Evolutionary conservation across 2,329 filamentous ascomycete species (phyloP).

Genomic region (Trichoderma oligosporum): DNA sequence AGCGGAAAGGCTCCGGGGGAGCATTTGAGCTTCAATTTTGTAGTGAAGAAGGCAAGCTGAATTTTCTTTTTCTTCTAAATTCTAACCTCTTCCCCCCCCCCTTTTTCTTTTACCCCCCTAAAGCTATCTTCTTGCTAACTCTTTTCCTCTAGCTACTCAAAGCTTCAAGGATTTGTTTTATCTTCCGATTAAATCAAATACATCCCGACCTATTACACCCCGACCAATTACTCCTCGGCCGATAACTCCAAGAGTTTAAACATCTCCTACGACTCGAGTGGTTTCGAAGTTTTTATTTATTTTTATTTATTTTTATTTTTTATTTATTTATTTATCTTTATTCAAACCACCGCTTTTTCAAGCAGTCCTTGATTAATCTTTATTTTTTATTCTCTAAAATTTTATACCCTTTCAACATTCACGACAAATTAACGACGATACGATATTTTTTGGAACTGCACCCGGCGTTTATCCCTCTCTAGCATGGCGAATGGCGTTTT

Average conservation of each 20-base stretch:
- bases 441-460: background rate
- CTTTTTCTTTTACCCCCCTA: background rate
- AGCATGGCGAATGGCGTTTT: background rate
- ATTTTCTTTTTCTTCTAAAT: background rate
- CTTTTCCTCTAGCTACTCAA: constrained; percentile 29
- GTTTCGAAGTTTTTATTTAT: background rate
- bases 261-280: background rate
- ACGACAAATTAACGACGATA: background rate
- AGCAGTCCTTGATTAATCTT: background rate
- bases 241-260: constrained; percentile 9
- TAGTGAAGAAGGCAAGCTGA: constrained; percentile 38
- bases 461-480: background rate
- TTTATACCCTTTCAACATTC: background rate
- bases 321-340: background rate
- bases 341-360: background rate
- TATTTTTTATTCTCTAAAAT: background rate
- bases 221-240: constrained; percentile 1
- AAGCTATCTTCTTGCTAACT: background rate
- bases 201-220: constrained; percentile 12
- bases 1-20: constrained; percentile 46
- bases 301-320: background rate
- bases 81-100: too few relatives aligned
- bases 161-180: constrained; percentile 43
- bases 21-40: constrained; percentile 52
- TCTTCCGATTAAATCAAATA: constrained; percentile 19